These are phyloP conservation scores for Blyttiomyces sp. DNA, from an alignment of 371 early-diverging fungal species.

Conservation along the genomic window DNA sequence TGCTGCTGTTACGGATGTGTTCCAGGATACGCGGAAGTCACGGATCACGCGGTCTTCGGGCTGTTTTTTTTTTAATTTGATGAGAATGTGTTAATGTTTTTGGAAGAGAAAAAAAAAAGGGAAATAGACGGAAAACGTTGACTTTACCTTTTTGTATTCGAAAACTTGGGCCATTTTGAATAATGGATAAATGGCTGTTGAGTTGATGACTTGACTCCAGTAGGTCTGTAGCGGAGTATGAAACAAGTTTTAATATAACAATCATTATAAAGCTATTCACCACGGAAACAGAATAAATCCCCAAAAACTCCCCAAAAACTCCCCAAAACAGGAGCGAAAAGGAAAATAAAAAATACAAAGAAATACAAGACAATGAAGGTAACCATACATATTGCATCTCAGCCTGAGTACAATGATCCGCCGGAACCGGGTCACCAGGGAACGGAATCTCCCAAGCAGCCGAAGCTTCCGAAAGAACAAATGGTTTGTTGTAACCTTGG, in stretches of 20 bases:
- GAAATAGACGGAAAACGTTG: background rate
- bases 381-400: background rate
- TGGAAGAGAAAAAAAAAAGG: background rate
- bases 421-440: background rate
- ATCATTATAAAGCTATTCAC: too few species aligned
- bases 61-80: background rate
- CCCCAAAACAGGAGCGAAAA: background rate
- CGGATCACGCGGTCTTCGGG: background rate
- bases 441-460: background rate
- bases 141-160: conserved; percentile 18
- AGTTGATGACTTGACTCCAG: conserved; percentile 7
- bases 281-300: too few species aligned
- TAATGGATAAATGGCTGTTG: conserved; percentile 8
- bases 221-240: too few species aligned
- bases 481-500: conserved; percentile 13
- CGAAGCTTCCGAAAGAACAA: conserved; percentile 6
- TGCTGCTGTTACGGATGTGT: background rate
- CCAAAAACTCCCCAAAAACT: background rate
- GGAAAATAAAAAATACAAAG: background rate
- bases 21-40: background rate
- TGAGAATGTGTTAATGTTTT: too few species aligned
- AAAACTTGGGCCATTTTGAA: conserved; percentile 16
- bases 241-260: too few species aligned
- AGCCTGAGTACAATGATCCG: background rate
- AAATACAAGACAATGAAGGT: background rate